Conservation (phyloP, 2,329 filamentous ascomycete genomes). For the Zasmidium cellare region DNA sequence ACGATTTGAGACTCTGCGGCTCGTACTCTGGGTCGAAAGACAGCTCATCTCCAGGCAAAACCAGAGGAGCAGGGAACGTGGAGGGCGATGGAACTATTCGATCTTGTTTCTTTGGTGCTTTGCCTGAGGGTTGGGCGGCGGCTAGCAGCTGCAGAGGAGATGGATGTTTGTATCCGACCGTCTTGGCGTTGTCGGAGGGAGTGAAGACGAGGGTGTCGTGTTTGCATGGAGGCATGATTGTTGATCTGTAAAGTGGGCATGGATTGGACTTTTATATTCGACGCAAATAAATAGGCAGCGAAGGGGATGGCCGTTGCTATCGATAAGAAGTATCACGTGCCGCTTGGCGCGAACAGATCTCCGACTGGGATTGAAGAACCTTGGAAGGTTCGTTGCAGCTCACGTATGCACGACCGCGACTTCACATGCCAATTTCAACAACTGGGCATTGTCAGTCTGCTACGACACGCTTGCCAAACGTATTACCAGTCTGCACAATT, state of each 20-base stretch:
- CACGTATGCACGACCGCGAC: too few relatives aligned
- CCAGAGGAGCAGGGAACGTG: slow-evolving; percentile 58
- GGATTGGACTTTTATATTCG: background rate
- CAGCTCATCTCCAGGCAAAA: slow-evolving; percentile 62
- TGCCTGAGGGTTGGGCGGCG: slow-evolving; percentile 6
- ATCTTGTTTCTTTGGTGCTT: background rate
- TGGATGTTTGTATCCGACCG: slow-evolving; percentile 37
- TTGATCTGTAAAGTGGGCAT: background rate
- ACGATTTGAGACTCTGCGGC: slow-evolving; percentile 55
- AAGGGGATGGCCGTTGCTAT: background rate
- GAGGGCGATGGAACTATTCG: slow-evolving; percentile 7
- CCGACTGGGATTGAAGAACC: too few relatives aligned
- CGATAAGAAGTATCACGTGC: too few relatives aligned
- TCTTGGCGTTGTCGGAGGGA: slow-evolving; percentile 37
- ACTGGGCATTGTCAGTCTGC: too few relatives aligned
- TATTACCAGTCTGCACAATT: too few relatives aligned
- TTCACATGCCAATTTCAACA: too few relatives aligned
- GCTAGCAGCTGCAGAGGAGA: slow-evolving; percentile 2
- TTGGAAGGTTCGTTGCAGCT: too few relatives aligned
- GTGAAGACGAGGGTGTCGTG: slow-evolving; percentile 22
- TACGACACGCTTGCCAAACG: too few relatives aligned
- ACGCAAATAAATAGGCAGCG: too few relatives aligned
- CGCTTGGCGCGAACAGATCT: too few relatives aligned
- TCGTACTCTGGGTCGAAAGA: slow-evolving; percentile 53
- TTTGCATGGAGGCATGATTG: slow-evolving; percentile 6